Conservation (phyloP, 2,329 filamentous ascomycete species). For the Teratosphaeria gauchensis region DNA sequence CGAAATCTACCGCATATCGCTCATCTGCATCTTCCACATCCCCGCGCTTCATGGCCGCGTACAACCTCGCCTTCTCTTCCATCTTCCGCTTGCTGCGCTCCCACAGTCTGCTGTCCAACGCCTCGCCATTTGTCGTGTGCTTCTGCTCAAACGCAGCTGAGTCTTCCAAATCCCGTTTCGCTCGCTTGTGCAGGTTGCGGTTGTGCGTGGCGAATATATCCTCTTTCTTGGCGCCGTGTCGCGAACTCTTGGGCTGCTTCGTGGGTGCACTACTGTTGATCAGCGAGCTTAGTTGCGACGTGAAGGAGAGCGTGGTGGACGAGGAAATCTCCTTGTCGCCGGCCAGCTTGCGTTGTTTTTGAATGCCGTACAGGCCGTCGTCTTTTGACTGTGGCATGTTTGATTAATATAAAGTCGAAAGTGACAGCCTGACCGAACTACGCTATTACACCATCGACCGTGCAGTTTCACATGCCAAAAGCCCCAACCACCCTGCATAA, state of each 20-base stretch:
- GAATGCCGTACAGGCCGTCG: constrained; percentile 66
- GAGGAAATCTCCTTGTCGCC: constrained; percentile 56
- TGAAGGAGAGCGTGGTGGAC: constrained; percentile 70
- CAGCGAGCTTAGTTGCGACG: constrained; percentile 75
- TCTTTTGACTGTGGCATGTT: constrained; percentile 36
- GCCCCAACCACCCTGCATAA: not conserved
- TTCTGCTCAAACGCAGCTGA: constrained; percentile 53
- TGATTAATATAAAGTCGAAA: constrained; percentile 4
- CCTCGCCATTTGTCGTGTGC: constrained; percentile 52
- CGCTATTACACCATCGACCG: not conserved
- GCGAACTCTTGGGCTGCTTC: constrained; percentile 22
- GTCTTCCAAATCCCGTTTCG: constrained; percentile 48
- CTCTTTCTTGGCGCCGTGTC: constrained; percentile 45
- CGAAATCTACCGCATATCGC: constrained; percentile 75
- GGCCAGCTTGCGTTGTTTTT: constrained; percentile 52
- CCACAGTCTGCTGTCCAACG: constrained; percentile 47
- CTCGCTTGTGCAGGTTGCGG: constrained; percentile 52
- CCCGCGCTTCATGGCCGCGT: constrained; percentile 84
- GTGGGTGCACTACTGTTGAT: constrained; percentile 34
- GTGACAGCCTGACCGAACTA: not conserved
- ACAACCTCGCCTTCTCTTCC: constrained; percentile 81
- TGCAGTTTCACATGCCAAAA: not conserved
- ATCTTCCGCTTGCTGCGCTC: constrained; percentile 68
- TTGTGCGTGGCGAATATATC: constrained; percentile 62
- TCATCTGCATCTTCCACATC: constrained; percentile 57